A percentile compares a stretch with the other conserved stretches of the same genome.
These are phyloP conservation scores for Halophytophthora batemanensis DNA, from an alignment of 352 stramenopile genomes.

Conservation along the genomic window DNA sequence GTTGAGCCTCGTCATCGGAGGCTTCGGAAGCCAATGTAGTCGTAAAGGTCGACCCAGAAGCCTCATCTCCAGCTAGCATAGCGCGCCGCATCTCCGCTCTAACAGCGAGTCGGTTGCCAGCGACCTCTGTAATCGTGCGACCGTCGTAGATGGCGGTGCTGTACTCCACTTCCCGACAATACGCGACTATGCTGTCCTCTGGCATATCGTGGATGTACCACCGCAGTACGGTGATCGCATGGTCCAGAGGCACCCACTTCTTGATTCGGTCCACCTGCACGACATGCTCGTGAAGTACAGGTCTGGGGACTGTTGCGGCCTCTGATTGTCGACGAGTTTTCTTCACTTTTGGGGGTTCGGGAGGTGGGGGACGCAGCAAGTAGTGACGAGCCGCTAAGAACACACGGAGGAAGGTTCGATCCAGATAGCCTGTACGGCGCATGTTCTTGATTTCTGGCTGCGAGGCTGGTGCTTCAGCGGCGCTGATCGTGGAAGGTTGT, in stretches of 20 bases:
- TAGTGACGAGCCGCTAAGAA: slow-evolving; percentile 58
- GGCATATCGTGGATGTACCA: slow-evolving; percentile 66
- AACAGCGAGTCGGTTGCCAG: slow-evolving; percentile 63
- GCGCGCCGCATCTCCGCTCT: slow-evolving; percentile 66
- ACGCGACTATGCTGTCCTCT: slow-evolving; percentile 47
- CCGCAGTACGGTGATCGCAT: slow-evolving; percentile 50
- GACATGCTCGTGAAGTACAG: slow-evolving; percentile 28
- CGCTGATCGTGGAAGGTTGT: slow-evolving; percentile 6
- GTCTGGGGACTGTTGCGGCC: background rate
- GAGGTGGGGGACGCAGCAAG: slow-evolving; percentile 30
- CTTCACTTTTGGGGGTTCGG: slow-evolving; percentile 9
- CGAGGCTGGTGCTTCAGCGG: slow-evolving; percentile 1
- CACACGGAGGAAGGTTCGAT: slow-evolving; percentile 62
- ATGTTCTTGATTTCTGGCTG: slow-evolving; percentile 3
- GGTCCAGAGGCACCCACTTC: slow-evolving; percentile 64
- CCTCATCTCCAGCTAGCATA: slow-evolving; percentile 40
- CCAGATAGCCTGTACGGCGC: slow-evolving; percentile 29
- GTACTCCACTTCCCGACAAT: slow-evolving; percentile 74
- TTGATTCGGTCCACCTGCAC: slow-evolving; percentile 48
- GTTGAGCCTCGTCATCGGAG: slow-evolving; percentile 7
- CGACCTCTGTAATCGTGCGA: slow-evolving; percentile 41
- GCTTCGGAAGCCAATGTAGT: background rate
- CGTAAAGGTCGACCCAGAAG: background rate
- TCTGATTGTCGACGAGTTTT: slow-evolving; percentile 2
- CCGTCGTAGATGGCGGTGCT: slow-evolving; percentile 62